Base-by-base conservation (phyloP, 371 early-diverging fungal genomes). In the Actinomucor elegans region DNA sequence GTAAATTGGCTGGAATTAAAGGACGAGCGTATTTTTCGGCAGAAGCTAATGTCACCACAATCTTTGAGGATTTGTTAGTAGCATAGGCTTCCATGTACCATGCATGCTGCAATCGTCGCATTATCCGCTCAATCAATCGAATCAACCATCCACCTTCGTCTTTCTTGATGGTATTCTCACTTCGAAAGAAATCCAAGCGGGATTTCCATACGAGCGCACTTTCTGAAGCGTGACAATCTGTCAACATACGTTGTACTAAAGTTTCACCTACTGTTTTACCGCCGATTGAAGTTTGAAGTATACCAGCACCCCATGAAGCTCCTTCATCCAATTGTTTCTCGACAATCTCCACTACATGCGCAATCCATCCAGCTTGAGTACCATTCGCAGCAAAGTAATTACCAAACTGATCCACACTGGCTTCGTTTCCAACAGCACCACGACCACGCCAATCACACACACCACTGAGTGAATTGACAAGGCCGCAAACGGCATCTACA, bases 361-460 rank as follows among this genome's bases (percentile, higher is more conserved):
- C 84, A 73, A 94, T 89, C 85, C 87, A 88, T n/a, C 92, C 92
- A 11, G 73, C 72, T 5, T 72, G 59, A 29, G 54, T 47, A 20
- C 63, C 55, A 9, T 61, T 42, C 6, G 59, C 35, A 9, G 66
- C 53, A 28, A 67, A 53, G 34, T 62, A 71, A 4, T 68, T 44
- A 35, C 75, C 74, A 32, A 54, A 69, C 17, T 59, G 43, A 54
- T 75, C 77, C 8, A 74, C 69, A 3, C 59, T 74, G 21, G 67
- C 69, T 55, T 61, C 73, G 36, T 50, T 67, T 8, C 68, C 79
- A n/a, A 78, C 78, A 27, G 75, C 80, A 28, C 81, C 84, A 8
- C 94, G 85, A 21, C 87, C 91, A 40, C 87, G 82, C 96, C 96
- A 96, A 57, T 93, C 88, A 73, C 96, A 94, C 0, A 91, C 87